phyloP scores from a whole-genome alignment of 2,329 filamentous ascomycete species.

The Pseudogymnoascus sp. region DNA sequence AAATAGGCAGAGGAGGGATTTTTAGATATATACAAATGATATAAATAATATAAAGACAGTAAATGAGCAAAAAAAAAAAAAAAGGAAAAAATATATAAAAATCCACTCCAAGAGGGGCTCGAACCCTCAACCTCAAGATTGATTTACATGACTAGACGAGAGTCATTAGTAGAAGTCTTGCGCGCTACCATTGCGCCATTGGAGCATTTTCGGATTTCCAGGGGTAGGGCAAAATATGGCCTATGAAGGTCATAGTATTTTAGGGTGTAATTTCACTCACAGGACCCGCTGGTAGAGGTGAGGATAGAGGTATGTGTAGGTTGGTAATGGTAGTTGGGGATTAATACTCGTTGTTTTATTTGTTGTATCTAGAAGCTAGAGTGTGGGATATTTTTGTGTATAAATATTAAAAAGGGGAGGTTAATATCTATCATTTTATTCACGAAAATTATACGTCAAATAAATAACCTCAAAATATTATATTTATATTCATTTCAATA shows the following conservation, averaged over 20 bases:
- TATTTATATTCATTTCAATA: too few species aligned
- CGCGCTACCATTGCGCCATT: constrained; percentile 4
- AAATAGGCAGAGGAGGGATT: too few species aligned
- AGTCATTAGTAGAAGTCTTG: background rate
- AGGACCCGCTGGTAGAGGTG: too few species aligned
- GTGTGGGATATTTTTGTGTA: too few species aligned
- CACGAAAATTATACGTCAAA: too few species aligned
- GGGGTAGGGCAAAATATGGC: background rate
- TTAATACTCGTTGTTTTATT: too few species aligned
- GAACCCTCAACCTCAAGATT: constrained; percentile 2
- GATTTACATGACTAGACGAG: background rate
- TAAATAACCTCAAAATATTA: too few species aligned
- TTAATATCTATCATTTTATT: too few species aligned
- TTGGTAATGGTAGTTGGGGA: background rate
- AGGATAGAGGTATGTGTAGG: background rate
- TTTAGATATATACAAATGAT: too few species aligned
- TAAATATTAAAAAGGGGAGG: too few species aligned
- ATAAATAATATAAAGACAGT: too few species aligned
- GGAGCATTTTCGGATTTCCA: background rate
- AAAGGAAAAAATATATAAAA: background rate
- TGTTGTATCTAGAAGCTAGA: too few species aligned
- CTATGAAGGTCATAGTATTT: background rate
- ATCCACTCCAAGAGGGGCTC: background rate
- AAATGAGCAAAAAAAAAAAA: background rate
- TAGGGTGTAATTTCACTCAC: background rate